Evolutionary conservation across 2,329 filamentous ascomycete genomes (phyloP), one percentile per base, ranked within the genome.

Genomic region (Karstenula rhodostoma): DNA sequence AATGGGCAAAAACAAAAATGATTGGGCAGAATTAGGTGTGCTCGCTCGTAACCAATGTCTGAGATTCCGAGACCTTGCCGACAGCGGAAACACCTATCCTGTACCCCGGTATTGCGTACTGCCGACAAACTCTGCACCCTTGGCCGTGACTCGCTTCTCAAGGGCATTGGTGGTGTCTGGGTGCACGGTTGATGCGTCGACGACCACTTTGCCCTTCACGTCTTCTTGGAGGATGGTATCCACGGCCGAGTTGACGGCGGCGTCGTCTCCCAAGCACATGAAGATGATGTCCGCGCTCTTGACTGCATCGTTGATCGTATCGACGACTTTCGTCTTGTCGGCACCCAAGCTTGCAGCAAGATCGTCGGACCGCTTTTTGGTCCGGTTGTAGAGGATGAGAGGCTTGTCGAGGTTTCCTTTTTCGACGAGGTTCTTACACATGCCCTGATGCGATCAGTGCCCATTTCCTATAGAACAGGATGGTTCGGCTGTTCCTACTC

Each of bases 141-240:
- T 83, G 1, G 75, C 82, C 13, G 81, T 80, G 61, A 90, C 80
- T 27, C 78, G 81, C 67, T 87, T 82, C 27, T 89, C 89, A 3
- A 92, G 78, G 27, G 82, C 83, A 62, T 91, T 86, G 1, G 91
- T 91, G 4, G 91, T 93, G 57, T 94, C 90, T 0, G 94, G 93
- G 76, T 95, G 91, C 37, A 97, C 87, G 27, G 93, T 97, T 3
- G 92, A 95, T 83, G 90, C 94, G 73, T 97, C 93, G 33, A 96
- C 85, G 67, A 97, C 89, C 17, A 95, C 81, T 80, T 96, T 97
- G 62, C 87, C 88, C 29, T 83, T 83, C 19, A 91, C 79, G 59
- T 87, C 80, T 19, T 79, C 73, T 50, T 85, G 70, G 3, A 92
- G 79, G 32, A 90, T 85, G 3, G 83, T 74, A 44, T 83, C 77